phyloP scores from a whole-genome alignment of 2,329 filamentous ascomycete species.

The Colletotrichum euphorbiae region DNA sequence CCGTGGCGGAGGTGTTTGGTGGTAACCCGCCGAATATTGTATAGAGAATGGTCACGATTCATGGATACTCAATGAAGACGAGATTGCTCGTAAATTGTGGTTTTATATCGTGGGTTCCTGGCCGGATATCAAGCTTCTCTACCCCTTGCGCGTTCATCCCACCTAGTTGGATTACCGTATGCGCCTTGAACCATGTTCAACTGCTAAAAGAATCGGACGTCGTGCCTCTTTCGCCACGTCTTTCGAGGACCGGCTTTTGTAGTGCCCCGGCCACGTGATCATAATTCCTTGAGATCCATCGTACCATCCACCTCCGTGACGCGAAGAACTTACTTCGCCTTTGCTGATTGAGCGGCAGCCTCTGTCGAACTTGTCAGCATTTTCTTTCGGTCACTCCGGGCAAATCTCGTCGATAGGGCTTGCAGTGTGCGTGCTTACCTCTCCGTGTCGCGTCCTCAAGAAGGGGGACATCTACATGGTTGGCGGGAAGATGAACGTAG shows the following conservation, averaged over 20 bases:
- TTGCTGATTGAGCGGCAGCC: constrained; percentile 68
- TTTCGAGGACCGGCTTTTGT: constrained; percentile 21
- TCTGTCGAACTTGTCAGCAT: constrained; percentile 52
- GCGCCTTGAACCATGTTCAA: constrained; percentile 11
- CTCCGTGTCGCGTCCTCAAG: constrained; percentile 91
- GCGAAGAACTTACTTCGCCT: constrained; percentile 58
- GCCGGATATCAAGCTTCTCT: constrained; percentile 12
- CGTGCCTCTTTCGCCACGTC: background rate
- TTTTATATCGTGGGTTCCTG: constrained; percentile 10
- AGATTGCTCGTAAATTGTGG: background rate
- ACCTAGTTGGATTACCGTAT: background rate
- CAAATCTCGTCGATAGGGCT: background rate
- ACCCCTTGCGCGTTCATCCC: constrained; percentile 2
- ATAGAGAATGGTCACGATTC: constrained; percentile 16
- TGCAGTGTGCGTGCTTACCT: constrained; percentile 63
- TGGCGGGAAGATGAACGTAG: constrained; percentile 88
- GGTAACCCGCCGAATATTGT: constrained; percentile 44
- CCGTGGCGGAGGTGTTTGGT: constrained; percentile 55
- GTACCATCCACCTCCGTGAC: background rate
- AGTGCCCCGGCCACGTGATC: constrained; percentile 27
- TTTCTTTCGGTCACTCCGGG: background rate
- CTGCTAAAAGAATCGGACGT: background rate
- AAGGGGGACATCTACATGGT: constrained; percentile 85
- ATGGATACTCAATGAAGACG: background rate
- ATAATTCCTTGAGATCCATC: background rate